Base-by-base conservation (phyloP, 805 yeast genomes). In the Suhomyces sp. region DNA sequence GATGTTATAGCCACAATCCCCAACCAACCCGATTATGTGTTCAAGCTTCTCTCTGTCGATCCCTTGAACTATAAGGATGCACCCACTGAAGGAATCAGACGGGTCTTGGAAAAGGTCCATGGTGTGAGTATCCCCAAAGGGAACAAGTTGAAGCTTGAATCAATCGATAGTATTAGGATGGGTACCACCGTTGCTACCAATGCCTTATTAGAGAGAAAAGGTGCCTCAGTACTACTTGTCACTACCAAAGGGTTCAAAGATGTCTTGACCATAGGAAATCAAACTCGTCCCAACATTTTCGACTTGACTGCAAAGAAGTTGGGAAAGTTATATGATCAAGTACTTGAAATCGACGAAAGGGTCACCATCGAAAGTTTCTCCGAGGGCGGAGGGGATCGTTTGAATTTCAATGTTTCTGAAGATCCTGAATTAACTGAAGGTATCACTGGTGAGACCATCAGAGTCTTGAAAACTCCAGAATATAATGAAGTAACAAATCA, bases 131-230 rank as follows among this genome's bases (percentile, higher is more conserved):
- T 85, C 33, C 81, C 88, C 3, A 68, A 85, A 33, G 76, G 76
- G 6, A 57, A 58, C 23, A 56, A 55, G 31, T 58, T 88, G 40
- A 87, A 82, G 39, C 71, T 86, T 1, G 70, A 79, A 3, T 60
- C 62, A 3, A 83, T 88, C 24, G 79, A 77, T 35, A 74, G 81
- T 27, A 77, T 88, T 31, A 69, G 95, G 37, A 81, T 90, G 84
- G 97, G 97, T 3, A 88, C 97, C 4, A 90, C 97, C 0, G 93
- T 88, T 8, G 98, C 98, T 2, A 91, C 98, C 6, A 91, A 91
- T 62, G 96, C 98, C 1, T 71, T 93, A 21, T 69, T 91, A 40
- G 98, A 91, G 54, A 73, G 98, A 43, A 88, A 88, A 53, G 98
- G 98, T 33, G 95, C 88, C 38, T 66, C 79, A 20, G 90, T 95